These are phyloP conservation scores for Sugiyamaella xylanicola DNA, from an alignment of 1,139 yeast species.

Conservation along the genomic window DNA sequence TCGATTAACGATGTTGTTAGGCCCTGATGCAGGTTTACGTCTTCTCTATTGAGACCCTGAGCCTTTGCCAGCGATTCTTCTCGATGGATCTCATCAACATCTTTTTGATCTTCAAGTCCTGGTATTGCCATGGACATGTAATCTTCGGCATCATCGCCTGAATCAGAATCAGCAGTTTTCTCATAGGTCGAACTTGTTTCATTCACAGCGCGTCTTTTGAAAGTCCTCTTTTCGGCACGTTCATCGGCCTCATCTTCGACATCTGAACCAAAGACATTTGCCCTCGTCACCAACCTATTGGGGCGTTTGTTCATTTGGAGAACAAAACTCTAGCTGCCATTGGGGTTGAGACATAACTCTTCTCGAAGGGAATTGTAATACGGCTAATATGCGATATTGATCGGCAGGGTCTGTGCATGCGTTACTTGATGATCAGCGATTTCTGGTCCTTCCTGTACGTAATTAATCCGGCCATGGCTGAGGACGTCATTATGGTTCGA, in stretches of 20 bases:
- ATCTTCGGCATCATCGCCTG: conserved; percentile 34
- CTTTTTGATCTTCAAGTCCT: conserved; percentile 23
- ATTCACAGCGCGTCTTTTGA: neutral
- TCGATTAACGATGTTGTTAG: conserved; percentile 18
- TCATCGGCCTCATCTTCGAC: neutral
- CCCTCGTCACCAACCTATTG: neutral
- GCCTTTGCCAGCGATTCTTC: conserved; percentile 14
- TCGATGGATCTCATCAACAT: conserved; percentile 9
- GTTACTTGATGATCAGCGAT: neutral
- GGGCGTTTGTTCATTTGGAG: conserved; percentile 6
- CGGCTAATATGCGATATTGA: neutral
- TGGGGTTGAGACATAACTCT: neutral
- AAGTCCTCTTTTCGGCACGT: neutral
- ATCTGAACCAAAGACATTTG: conserved; percentile 7
- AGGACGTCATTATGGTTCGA: neutral
- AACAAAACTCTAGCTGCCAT: neutral
- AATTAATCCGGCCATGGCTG: neutral
- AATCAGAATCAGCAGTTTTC: neutral
- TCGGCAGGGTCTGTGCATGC: neutral
- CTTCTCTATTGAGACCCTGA: conserved; percentile 15
- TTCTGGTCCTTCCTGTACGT: too few relatives aligned
- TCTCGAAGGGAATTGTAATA: neutral
- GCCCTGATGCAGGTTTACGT: conserved; percentile 15
- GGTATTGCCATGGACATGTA: conserved; percentile 37
- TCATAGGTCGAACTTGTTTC: neutral